A percentile compares a stretch with the other conserved stretches of the same genome.
Evolutionary conservation across 73 alveolate genomes (phyloP).

Genomic region (Durusdinium trenchii): DNA sequence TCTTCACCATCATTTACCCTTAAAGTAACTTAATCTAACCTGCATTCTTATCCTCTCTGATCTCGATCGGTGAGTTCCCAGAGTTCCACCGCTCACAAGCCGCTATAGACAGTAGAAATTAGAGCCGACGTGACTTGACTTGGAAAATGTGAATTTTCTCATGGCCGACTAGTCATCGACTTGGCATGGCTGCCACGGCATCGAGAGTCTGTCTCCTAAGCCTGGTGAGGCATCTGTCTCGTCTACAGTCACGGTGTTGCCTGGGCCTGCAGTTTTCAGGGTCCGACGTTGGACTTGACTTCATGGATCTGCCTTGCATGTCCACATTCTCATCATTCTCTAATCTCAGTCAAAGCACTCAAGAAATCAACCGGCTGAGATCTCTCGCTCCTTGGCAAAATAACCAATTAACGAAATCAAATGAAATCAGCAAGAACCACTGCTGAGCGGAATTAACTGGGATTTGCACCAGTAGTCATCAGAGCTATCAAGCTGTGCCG

Average conservation of each 20-base stretch:
- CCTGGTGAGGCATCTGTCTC: slow-evolving; percentile 50
- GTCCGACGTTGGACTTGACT: too few species aligned
- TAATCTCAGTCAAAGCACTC: not conserved
- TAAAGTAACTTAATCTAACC: too few species aligned
- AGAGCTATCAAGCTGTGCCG: too few species aligned
- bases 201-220: not conserved
- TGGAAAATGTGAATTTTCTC: not conserved
- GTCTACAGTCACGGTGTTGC: slow-evolving; percentile 14
- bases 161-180: too few species aligned
- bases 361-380: not conserved
- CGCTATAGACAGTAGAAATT: too few species aligned
- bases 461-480: not conserved
- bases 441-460: not conserved
- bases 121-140: not conserved
- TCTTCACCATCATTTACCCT: too few species aligned
- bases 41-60: not conserved
- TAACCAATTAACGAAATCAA: not conserved
- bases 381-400: not conserved
- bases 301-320: not conserved
- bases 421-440: not conserved
- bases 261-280: too few species aligned
- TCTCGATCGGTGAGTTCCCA: not conserved
- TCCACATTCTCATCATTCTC: not conserved
- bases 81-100: not conserved
- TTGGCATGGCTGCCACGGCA: too few species aligned